These are phyloP conservation scores for Zostera marina DNA, from an alignment of 116 monocot genomes.

Conservation along the genomic window DNA sequence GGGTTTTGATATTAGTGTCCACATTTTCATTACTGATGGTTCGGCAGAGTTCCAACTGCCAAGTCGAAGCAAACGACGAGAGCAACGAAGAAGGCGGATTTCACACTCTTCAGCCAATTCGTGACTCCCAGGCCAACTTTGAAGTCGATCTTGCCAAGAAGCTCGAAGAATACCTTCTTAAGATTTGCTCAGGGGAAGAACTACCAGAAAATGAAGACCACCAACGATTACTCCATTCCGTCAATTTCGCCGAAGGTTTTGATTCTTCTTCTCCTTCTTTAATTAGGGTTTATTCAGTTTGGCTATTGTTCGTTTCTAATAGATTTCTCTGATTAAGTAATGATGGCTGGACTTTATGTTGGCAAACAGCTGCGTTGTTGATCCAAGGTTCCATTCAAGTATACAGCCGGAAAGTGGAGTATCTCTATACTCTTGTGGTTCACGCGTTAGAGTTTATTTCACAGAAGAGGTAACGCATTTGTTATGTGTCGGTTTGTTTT, in stretches of 20 bases:
- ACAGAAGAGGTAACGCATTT: conserved; percentile 10
- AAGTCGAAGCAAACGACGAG: background rate
- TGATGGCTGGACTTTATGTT: background rate
- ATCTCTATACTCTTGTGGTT: conserved; percentile 17
- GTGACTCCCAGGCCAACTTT: conserved; percentile 19
- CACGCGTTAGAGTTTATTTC: conserved; percentile 21
- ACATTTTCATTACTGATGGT: too few species aligned
- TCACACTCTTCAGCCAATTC: conserved; percentile 10
- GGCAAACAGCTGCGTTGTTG: conserved; percentile 16
- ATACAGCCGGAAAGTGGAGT: conserved; percentile 27
- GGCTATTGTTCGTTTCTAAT: background rate
- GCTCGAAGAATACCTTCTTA: conserved; percentile 22
- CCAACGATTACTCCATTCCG: conserved; percentile 5
- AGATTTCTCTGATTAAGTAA: background rate
- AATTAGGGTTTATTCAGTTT: background rate
- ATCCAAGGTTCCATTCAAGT: conserved; percentile 23
- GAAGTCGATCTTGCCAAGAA: conserved; percentile 18
- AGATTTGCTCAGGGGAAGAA: conserved; percentile 28
- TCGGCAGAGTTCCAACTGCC: too few species aligned
- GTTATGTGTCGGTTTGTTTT: too few species aligned
- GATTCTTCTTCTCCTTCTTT: background rate
- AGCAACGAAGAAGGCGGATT: conserved; percentile 1
- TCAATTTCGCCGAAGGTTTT: conserved; percentile 27
- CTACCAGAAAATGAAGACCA: conserved; percentile 3
- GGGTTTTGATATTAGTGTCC: too few species aligned